These are phyloP conservation scores for Calamus simplicifolius DNA, from an alignment of 176 grass and related monocot genomes.

Conservation along the genomic window DNA sequence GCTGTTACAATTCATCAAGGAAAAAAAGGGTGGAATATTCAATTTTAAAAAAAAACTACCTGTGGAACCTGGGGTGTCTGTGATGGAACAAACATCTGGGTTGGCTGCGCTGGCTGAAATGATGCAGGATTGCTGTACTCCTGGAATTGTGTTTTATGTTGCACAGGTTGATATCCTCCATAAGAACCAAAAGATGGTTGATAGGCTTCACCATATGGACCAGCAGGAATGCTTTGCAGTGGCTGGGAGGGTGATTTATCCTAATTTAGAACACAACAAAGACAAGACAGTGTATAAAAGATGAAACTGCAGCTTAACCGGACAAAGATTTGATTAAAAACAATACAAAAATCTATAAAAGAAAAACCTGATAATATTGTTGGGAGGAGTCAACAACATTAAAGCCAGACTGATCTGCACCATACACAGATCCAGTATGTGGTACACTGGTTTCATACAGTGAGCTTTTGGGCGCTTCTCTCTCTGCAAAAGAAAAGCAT, in stretches of 20 bases:
- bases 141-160: constrained; percentile 24
- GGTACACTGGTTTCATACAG: constrained; percentile 13
- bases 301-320: not conserved
- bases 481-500: constrained; percentile 30
- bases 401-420: constrained; percentile 26
- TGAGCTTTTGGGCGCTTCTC: constrained; percentile 24
- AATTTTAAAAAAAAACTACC: constrained; percentile 36
- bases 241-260: not conserved
- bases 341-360: not conserved
- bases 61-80: constrained; percentile 31
- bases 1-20: no score
- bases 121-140: constrained; percentile 30
- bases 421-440: constrained; percentile 22
- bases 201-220: constrained; percentile 7
- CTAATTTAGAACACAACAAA: not conserved
- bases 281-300: no score
- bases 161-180: constrained; percentile 33
- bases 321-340: not conserved
- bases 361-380: constrained; percentile 60
- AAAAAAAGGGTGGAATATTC: not conserved
- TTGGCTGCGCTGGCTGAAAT: constrained; percentile 40
- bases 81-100: constrained; percentile 76
- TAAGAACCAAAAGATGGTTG: constrained; percentile 17
- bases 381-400: constrained; percentile 24
- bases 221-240: not conserved